Evolutionary conservation across 257 asterid genomes (phyloP).

Genomic region (Mentha longifolia): DNA sequence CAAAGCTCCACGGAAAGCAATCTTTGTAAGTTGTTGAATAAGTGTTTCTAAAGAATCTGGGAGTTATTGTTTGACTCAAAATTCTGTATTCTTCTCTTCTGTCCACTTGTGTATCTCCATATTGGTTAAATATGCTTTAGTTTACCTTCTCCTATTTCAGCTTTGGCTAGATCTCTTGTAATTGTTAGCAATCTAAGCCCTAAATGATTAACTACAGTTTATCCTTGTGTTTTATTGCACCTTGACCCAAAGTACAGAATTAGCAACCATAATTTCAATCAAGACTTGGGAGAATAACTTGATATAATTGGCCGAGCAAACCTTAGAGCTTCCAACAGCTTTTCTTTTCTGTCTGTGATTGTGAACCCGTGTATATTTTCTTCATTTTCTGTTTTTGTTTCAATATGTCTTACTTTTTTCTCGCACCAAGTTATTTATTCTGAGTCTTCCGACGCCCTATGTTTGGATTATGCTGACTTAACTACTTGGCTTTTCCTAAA

Average conservation of each 20-base stretch:
- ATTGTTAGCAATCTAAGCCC: not conserved
- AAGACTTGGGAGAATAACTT: too few relatives aligned
- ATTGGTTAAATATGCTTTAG: constrained; percentile 16
- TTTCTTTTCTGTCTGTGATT: not conserved
- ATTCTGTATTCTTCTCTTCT: constrained; percentile 6
- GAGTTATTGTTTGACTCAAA: not conserved
- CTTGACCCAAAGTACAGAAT: not conserved
- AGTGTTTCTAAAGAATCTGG: not conserved
- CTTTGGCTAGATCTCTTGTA: not conserved
- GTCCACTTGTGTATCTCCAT: not conserved
- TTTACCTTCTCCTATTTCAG: constrained; percentile 10
- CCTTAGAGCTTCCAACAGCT: constrained; percentile 3
- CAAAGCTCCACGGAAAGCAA: constrained; percentile 70
- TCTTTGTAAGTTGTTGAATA: constrained; percentile 57
- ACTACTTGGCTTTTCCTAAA: not conserved
- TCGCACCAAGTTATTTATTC: not conserved
- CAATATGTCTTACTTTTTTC: not conserved
- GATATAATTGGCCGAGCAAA: not conserved
- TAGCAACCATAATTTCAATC: constrained; percentile 19
- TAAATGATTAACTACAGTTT: constrained; percentile 5
- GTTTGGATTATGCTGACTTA: constrained; percentile 7
- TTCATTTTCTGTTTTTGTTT: constrained; percentile 12
- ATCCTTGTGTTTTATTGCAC: constrained; percentile 8
- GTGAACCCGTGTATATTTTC: not conserved
- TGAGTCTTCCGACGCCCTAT: not conserved